Conservation (phyloP, 148 eudicot species). For the Vaccinium darrowii region DNA sequence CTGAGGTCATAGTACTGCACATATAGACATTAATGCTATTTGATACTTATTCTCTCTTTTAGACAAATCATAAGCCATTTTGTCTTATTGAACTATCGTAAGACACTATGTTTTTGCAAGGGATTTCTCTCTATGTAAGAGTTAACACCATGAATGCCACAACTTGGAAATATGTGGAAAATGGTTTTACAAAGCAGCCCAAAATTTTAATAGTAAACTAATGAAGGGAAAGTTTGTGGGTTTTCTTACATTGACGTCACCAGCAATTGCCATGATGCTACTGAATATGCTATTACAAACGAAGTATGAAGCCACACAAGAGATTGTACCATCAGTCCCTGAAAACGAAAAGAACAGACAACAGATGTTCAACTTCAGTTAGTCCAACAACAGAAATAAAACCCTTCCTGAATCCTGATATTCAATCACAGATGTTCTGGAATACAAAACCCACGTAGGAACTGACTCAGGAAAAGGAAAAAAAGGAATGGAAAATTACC, state of each 20-base stretch:
- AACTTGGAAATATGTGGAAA: neutral
- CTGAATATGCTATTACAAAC: constrained; percentile 69
- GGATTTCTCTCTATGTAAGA: neutral
- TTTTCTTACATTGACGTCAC: constrained; percentile 63
- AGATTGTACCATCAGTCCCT: constrained; percentile 81
- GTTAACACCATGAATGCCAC: neutral
- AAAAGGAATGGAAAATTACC: constrained; percentile 41
- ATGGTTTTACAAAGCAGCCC: constrained; percentile 9
- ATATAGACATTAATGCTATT: neutral
- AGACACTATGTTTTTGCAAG: neutral
- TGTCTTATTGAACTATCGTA: neutral
- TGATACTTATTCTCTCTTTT: neutral
- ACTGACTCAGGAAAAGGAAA: neutral
- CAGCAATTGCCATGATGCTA: constrained; percentile 57
- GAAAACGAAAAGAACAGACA: constrained; percentile 14
- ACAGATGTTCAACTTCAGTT: constrained; percentile 3
- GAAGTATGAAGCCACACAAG: constrained; percentile 71
- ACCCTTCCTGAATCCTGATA: neutral
- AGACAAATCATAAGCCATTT: neutral
- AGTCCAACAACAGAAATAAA: constrained; percentile 11
- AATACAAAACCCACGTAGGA: neutral
- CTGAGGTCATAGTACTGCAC: constrained; percentile 87
- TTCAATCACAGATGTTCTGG: neutral
- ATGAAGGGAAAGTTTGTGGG: neutral
- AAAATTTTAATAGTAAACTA: neutral